Evolutionary conservation across 2,329 filamentous ascomycete genomes (phyloP), one percentile per base, ranked within the genome.

Genomic region (Ceratocystis colombiana): DNA sequence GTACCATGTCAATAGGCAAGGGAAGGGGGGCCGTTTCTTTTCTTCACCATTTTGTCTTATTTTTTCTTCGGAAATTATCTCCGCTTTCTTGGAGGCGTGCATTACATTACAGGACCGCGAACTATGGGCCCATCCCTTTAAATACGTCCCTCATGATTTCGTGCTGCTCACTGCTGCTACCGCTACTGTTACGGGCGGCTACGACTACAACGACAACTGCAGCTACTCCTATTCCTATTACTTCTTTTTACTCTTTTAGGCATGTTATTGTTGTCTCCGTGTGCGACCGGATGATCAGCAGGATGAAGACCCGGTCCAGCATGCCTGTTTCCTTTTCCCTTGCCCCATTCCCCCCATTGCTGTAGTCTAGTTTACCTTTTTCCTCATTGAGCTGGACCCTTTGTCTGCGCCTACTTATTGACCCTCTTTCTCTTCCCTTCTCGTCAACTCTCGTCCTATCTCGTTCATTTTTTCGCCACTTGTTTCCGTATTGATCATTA

Each of bases 241-340:
- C 44, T 55, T 55, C 20, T 57, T 57, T 57, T 57, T 57, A 57
- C 50, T 57, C 50, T 30, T 57, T 57, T 57, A 28, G 50, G 50
- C 10, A 57, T 22, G 22, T 57, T 30, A 57, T 22, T 57, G 22
- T 57, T 30, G 50, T 57, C 28, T 57, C 10, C 12, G 50, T 57
- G 50, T 57, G 50, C 25, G 25, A 57, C 50, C 50, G 50, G 50
- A 57, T 57, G 50, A 57, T 57, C 22, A 30, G 50, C 50, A 17
- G 50, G 50, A 37, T 57, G 50, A 17, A 57, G 50, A 30, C 50
- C 50, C 22, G 50, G 50, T 57, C 20, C 17, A 57, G 50, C 6
- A 57, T 28, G 50, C 22, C 15, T 57, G 6, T 57, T 12, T 57
- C 22, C 12, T 10, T 17, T n/a, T 50, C 17, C 20, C 46, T 37